Base-by-base conservation (phyloP, 352 stramenopile species). In the Globisporangium acanthophoron region DNA sequence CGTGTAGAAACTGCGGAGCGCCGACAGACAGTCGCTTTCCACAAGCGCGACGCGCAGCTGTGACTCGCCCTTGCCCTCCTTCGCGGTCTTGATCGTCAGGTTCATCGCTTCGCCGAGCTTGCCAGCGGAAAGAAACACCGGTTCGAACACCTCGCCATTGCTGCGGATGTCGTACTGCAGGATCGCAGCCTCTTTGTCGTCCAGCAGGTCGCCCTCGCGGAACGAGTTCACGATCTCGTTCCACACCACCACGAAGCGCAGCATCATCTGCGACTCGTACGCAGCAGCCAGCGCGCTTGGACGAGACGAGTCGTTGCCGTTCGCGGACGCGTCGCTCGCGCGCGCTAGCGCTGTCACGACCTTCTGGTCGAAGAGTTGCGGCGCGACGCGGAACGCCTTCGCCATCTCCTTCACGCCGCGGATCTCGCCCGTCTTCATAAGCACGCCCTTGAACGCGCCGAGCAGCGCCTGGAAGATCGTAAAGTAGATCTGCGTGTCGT, bases 171-270 rank as follows among this genome's bases (percentile, higher is more conserved):
- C 81, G 61, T 88, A 88, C 52, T 88, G 76, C 50, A 88, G 44
- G 48, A 89, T 87, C 3, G 75, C 74, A 12, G 80, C 80, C 55
- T 90, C 80, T 58, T 88, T 90, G 58, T 90, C 80, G 58, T 90
- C 80, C 1, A 90, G 67, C 29, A 90, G 57, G 31, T 90, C 80
- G 39, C 77, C 78, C 65, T 88, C 77, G 18, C 80, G 77, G 67
- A 88, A 90, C 41, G 77, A 88, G 62, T 90, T 90, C 11, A 90
- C 79, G 18, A 87, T 82, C 52, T 90, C 80, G 58, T 90, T 90
- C 80, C 80, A 90, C 16, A 90, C 80, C 13, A 90, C 80, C 3
- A 88, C 80, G 54, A 90, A 90, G n/a, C 80, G 77, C 15, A 86
- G 69, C 80, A 87, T 87, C 73, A 88, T 84, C 54, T 87, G 77